phyloP scores from a whole-genome alignment of 148 eudicot genomes.

The Rhododendron williamsianum region DNA sequence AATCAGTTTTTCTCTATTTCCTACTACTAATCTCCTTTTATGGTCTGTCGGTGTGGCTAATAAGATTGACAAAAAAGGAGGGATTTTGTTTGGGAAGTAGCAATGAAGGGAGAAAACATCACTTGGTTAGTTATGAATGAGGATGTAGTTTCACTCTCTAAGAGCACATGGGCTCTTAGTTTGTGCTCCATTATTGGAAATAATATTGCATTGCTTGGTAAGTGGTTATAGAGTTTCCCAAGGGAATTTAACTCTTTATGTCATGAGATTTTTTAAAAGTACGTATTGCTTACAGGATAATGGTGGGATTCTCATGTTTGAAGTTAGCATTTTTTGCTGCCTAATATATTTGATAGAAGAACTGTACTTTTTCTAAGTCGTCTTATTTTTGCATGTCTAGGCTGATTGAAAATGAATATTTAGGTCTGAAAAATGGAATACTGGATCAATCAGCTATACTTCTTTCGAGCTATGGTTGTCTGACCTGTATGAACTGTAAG shows the following conservation, averaged over 20 bases:
- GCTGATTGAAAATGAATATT: slow-evolving; percentile 89
- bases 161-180: neutral
- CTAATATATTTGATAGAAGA: neutral
- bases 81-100: neutral
- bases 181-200: neutral
- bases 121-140: neutral
- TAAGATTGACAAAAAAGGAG: neutral
- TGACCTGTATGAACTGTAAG: slow-evolving; percentile 97
- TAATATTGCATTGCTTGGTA: neutral
- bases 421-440: slow-evolving; percentile 93
- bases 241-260: neutral
- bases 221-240: slow-evolving; percentile 2
- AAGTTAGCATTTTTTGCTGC: neutral
- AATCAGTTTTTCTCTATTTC: neutral
- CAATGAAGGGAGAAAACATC: neutral
- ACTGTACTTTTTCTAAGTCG: neutral
- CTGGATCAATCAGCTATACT: slow-evolving; percentile 93
- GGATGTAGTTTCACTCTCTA: neutral
- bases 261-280: neutral
- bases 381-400: slow-evolving; percentile 33
- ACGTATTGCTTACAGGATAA: neutral
- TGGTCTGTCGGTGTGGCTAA: neutral
- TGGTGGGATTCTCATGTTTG: neutral
- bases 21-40: neutral
- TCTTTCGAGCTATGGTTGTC: slow-evolving; percentile 83